Evolutionary conservation across 805 yeast genomes (phyloP), one percentile per base, ranked within the genome.

Genomic region (Sugiyamaella smithiae): DNA sequence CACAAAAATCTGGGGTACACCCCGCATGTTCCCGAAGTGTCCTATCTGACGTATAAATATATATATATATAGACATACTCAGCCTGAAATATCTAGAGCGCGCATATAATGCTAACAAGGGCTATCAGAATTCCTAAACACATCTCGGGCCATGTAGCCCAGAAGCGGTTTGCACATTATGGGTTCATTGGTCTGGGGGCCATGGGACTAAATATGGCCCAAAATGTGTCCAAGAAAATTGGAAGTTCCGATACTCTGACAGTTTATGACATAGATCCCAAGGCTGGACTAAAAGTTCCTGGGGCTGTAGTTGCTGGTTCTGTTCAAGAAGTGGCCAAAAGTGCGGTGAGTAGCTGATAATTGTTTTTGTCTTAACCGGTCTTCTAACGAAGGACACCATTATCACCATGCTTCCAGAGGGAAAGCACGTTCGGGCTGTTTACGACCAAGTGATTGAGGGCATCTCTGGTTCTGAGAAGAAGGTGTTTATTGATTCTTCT

Each of bases 161-260:
- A 35, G 22, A 16, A 35, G 22, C 19, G 38, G 16, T 19, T 16
- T 12, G 38, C 22, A 4, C 38, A 56, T 33, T 76, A 72, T 55
- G 82, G 81, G 24, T 77, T 77, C 64, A 71, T 77, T 36, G 82
- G 82, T n/a, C 66, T 77, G 25, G 82, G 82, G 25, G 75, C 74
- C 48, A 77, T 77, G 82, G 67, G 82, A 45, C 74, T 71, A 45
- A 75, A 74, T 55, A 77, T 77, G 82, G 81, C 81, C 16, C 62
- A 68, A 49, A 78, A 77, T 55, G 65, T 77, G 25, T 68, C 71
- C 57, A 65, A 66, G 48, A 65, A 70, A 47, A 58, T 73, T 49
- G 64, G 63, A 32, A 61, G 70, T 0, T 46, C 53, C 11, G 80
- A 77, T 47, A 59, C 62, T 28, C 63, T 76, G 45, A 67, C 70